Conservation (phyloP, 306 rosid species). For the Potentilla sterilis region DNA sequence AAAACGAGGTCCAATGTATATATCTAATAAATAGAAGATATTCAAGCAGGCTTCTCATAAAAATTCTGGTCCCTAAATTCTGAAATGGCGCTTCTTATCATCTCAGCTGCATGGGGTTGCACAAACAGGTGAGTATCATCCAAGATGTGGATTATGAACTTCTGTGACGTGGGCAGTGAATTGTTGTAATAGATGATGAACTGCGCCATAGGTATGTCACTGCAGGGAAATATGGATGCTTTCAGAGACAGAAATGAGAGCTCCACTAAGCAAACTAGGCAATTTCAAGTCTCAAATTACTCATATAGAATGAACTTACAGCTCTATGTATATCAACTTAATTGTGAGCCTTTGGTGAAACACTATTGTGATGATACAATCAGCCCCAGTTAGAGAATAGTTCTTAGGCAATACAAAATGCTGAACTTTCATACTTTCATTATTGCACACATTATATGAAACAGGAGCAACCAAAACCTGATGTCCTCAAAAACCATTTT, state of each 20-base stretch:
- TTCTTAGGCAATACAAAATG: too few species aligned
- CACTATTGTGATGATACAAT: background rate
- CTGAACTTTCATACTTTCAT: background rate
- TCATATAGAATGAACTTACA: background rate
- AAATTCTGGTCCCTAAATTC: conserved; percentile 87
- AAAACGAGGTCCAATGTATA: background rate
- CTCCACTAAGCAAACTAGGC: background rate
- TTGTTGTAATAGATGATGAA: conserved; percentile 78
- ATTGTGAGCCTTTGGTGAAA: background rate
- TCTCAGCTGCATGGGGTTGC: conserved; percentile 69
- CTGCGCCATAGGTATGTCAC: conserved; percentile 94
- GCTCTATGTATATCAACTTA: background rate
- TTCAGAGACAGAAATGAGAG: conserved; percentile 11
- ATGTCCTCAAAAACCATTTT: background rate
- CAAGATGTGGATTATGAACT: conserved; percentile 74
- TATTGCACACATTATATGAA: background rate
- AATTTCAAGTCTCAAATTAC: background rate
- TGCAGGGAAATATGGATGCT: conserved; percentile 33
- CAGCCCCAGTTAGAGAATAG: background rate
- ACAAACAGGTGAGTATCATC: conserved; percentile 84
- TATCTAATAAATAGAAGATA: background rate
- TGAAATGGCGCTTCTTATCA: conserved; percentile 70
- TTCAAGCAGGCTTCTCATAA: conserved; percentile 77
- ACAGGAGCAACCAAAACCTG: background rate
- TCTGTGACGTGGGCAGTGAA: conserved; percentile 62